Conservation (phyloP, 2,329 filamentous ascomycete genomes). For the Ophiostoma sp. region DNA sequence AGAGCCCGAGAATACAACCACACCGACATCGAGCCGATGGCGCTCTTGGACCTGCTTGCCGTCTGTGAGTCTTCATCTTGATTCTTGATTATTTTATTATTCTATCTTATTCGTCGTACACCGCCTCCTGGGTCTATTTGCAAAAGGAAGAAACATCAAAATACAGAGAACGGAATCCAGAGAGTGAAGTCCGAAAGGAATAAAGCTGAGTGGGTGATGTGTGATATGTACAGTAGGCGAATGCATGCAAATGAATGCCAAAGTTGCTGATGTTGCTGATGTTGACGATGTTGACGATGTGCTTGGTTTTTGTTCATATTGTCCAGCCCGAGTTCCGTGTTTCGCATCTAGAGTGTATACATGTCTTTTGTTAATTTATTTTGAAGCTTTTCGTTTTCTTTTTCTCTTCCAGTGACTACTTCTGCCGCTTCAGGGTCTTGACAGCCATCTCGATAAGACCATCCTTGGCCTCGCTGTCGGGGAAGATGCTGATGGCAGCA, state of each 20-base stretch:
- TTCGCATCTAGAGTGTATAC: not conserved
- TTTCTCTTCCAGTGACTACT: conserved; percentile 43
- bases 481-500: conserved; percentile 75
- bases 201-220: not conserved
- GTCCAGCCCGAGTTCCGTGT: not conserved
- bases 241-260: not conserved
- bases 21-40: not conserved
- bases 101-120: not conserved
- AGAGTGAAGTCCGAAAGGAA: not conserved
- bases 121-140: not conserved
- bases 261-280: not conserved
- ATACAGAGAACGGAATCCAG: not conserved
- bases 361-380: not conserved
- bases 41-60: not conserved
- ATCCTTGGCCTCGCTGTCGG: conserved; percentile 89
- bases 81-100: not conserved
- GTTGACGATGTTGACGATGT: not conserved
- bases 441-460: conserved; percentile 89
- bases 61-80: not conserved
- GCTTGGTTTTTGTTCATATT: not conserved
- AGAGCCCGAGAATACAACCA: not conserved
- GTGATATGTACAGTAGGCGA: not conserved
- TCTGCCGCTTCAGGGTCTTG: conserved; percentile 83
- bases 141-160: not conserved
- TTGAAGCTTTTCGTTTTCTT: not conserved